Evolutionary conservation across 1,284 basidiomycete genomes (phyloP).

Genomic region (Microbotryum violaceum): DNA sequence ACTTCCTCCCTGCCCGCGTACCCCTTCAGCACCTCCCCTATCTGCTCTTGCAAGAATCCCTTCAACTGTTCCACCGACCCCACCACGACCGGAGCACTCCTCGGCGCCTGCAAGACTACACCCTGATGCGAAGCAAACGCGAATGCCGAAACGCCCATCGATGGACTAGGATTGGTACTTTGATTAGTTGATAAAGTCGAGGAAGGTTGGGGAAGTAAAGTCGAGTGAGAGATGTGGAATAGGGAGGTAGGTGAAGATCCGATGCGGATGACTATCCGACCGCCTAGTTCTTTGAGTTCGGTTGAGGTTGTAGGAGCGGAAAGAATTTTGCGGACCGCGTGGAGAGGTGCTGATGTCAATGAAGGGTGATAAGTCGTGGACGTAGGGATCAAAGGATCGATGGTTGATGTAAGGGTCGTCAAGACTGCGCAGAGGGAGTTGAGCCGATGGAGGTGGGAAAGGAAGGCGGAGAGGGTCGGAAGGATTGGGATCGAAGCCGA

Average conservation of each 20-base stretch:
- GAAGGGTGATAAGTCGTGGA: background rate
- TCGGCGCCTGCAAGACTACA: constrained; percentile 13
- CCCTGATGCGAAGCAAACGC: background rate
- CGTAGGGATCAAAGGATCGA: background rate
- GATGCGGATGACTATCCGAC: constrained; percentile 7
- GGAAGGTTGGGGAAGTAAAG: constrained; percentile 10
- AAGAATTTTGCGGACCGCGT: no score
- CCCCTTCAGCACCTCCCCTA: constrained; percentile 3
- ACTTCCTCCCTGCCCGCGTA: no score
- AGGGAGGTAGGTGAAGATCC: constrained; percentile 4
- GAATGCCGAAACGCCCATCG: background rate
- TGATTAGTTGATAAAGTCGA: background rate
- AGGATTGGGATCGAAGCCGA: constrained; percentile 5
- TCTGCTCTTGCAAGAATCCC: constrained; percentile 13
- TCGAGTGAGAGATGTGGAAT: constrained; percentile 18
- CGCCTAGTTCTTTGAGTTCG: constrained; percentile 13
- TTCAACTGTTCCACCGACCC: constrained; percentile 12
- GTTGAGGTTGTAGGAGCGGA: background rate
- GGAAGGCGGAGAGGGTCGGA: constrained; percentile 10
- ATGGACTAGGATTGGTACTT: background rate
- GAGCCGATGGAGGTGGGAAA: constrained; percentile 13
- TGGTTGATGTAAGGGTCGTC: background rate
- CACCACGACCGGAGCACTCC: constrained; percentile 7
- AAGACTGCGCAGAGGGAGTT: background rate
- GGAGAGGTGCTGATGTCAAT: no score